Evolutionary conservation across 2,329 filamentous ascomycete genomes (phyloP).

Genomic region (Aspergillus fumigatiaffinis): DNA sequence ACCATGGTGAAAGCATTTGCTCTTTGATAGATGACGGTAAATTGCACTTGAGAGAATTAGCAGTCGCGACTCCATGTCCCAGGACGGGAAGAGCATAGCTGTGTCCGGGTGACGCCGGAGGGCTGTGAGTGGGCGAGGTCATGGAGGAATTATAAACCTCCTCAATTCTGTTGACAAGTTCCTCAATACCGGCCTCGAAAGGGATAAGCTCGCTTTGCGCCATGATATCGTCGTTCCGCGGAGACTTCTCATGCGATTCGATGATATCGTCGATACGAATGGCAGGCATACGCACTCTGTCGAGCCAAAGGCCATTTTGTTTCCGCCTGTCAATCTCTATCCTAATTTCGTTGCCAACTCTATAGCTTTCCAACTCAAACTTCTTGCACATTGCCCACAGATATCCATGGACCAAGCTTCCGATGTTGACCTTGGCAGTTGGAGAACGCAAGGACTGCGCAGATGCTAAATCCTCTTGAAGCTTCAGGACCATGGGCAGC

Average conservation of each 20-base stretch:
- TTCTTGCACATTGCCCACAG: slow-evolving; percentile 74
- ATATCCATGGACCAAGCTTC: slow-evolving; percentile 83
- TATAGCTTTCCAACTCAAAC: slow-evolving; percentile 70
- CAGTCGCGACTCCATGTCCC: slow-evolving; percentile 40
- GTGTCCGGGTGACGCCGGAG: slow-evolving; percentile 65
- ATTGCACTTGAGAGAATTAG: slow-evolving; percentile 36
- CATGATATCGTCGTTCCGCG: slow-evolving; percentile 38
- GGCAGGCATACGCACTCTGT: slow-evolving; percentile 68
- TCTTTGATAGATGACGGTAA: slow-evolving; percentile 67
- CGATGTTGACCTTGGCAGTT: slow-evolving; percentile 70
- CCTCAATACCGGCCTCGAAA: slow-evolving; percentile 64
- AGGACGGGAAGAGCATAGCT: slow-evolving; percentile 61
- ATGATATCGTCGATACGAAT: slow-evolving; percentile 60
- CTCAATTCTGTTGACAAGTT: slow-evolving; percentile 71
- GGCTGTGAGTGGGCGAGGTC: slow-evolving; percentile 63
- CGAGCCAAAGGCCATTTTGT: slow-evolving; percentile 73
- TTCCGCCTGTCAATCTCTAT: slow-evolving; percentile 73
- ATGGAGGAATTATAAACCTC: slow-evolving; percentile 63
- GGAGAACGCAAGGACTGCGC: slow-evolving; percentile 39
- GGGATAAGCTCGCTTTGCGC: slow-evolving; percentile 56
- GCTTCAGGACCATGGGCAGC: slow-evolving; percentile 79
- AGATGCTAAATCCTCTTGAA: slow-evolving; percentile 73
- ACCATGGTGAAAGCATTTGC: slow-evolving; percentile 76
- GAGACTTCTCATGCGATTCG: slow-evolving; percentile 41
- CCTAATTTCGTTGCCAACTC: slow-evolving; percentile 66